These are phyloP conservation scores for Kickxella alabastrina DNA, from an alignment of 192 early-diverging fungal species.

Conservation along the genomic window DNA sequence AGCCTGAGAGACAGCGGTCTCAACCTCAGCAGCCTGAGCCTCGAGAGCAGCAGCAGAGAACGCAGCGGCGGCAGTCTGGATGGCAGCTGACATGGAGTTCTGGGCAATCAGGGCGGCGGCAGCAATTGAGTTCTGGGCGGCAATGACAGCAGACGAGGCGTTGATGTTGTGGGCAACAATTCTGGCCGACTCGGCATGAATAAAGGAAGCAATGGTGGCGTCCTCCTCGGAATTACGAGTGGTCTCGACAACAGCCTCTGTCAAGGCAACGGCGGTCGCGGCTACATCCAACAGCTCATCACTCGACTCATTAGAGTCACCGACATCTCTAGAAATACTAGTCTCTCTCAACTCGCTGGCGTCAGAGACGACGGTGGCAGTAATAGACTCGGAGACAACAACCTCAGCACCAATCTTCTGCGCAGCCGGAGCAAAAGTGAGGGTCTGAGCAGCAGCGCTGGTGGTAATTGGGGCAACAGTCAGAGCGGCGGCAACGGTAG, in stretches of 20 bases:
- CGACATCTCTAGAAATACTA: no score
- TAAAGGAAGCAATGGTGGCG: neutral
- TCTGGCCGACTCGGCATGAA: neutral
- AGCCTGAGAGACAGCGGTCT: neutral
- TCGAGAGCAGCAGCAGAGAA: slow-evolving; percentile 2
- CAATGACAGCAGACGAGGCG: slow-evolving; percentile 4
- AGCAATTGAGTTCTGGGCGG: slow-evolving; percentile 11
- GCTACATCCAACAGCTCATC: no score
- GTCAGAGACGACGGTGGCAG: neutral
- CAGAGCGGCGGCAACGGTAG: neutral
- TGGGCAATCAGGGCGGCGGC: slow-evolving; percentile 10
- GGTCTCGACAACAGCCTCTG: no score
- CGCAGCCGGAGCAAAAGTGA: neutral
- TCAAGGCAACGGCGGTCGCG: no score
- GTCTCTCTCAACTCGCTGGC: no score
- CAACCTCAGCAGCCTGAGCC: neutral
- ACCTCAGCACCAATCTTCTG: neutral
- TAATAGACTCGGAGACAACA: neutral
- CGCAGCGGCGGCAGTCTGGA: slow-evolving; percentile 9
- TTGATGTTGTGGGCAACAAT: slow-evolving; percentile 5
- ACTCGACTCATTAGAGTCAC: no score
- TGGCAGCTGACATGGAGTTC: slow-evolving; percentile 12
- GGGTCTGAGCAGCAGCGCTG: no score
- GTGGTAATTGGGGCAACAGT: neutral
- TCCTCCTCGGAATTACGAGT: no score